Evolutionary conservation across 75 land plant genomes (phyloP), one percentile per base, ranked within the genome.

Genomic region (Pinus tabuliformis): DNA sequence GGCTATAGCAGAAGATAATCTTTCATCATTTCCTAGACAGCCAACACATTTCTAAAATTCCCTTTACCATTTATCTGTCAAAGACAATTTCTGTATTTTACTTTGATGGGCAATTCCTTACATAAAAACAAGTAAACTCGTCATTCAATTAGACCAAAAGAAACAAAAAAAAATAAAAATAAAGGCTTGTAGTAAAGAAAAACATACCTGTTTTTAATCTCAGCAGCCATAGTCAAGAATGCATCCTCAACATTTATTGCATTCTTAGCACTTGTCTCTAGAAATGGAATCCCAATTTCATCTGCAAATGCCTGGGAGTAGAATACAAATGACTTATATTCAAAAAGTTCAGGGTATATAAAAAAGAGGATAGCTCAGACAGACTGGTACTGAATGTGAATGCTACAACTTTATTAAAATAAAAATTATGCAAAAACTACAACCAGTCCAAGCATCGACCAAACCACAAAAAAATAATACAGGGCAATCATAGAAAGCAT

Each of bases 261-360:
- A 77, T 81, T 89, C 75, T 91, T 93, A 49, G 96, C 96, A 89
- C 96, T 93, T 65, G 96, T 93, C 79, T 93, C 96, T 86, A 93
- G 82, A 79, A 93, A 93, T 39, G 96, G 96, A 63, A 93, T 91
- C 28, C 96, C 94, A 71, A 93, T 83, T 77, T 93, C 96, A 85
- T 91, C 96, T 12, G 94, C 96, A 85, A 91, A 91, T 8, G 94
- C 91, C 93, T 93, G 70, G 12, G 39, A 21, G 74, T 62, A 72
- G 15, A 59, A 75, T 20, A 22, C 49, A 68, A n/a, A 39, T 68
- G 39, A 68, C 52, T 39, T n/a, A 17, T 20, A 68, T 68, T 68
- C 52, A 42, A 22, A 42, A 68, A 68, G 3, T 68, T 21, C 21
- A 68, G 24, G 21, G 39, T 11, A 68, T 68, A 68, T 24, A 68